Base-by-base conservation (phyloP, 2,329 filamentous ascomycete species). In the Daldinia sp. region DNA sequence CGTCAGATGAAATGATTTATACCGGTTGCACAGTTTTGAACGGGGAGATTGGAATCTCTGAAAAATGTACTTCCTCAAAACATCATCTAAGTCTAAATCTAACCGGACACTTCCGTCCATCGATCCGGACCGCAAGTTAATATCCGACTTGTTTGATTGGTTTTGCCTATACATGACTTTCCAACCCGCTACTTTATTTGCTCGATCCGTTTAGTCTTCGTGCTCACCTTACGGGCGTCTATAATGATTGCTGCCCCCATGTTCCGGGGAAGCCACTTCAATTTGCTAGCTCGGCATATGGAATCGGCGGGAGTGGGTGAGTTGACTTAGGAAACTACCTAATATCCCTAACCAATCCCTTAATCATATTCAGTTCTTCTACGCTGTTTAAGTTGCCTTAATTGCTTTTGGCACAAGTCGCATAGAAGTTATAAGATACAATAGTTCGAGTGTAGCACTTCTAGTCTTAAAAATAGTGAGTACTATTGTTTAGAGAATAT, bases 111-210 rank as follows among this genome's bases (percentile, higher is more conserved):
- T 64, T 33, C 64, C 67, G 67, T 64, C 37, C 50, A 15, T 67
- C 41, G 51, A 69, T 56, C 63, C 67, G 67, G 67, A 51, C 63
- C 67, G 64, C 57, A 58, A 61, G 51, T 54, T 23, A 58, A 63
- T 57, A 66, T 58, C 59, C 60, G 68, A 68, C 9, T 51, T 63
- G 41, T 60, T 57, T 59, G 53, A 59, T 57, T 55, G 28, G 56
- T 54, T 59, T 48, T 63, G 53, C 30, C 41, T 39, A 41, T 30
- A 44, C 39, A 57, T 57, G 15, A 28, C 46, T 56, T 60, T 37
- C 41, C 15, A 48, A 44, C 20, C 39, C 35, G 6, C 42, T 66
- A 20, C 44, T 44, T 13, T 50, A 60, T 66, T 57, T 61, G 48
- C 41, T 64, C 20, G 26, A 58, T 23, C 37, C 13, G 26, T 60